These are phyloP conservation scores for Penicillium olsonii DNA, from an alignment of 2,329 filamentous ascomycete species.

Conservation along the genomic window DNA sequence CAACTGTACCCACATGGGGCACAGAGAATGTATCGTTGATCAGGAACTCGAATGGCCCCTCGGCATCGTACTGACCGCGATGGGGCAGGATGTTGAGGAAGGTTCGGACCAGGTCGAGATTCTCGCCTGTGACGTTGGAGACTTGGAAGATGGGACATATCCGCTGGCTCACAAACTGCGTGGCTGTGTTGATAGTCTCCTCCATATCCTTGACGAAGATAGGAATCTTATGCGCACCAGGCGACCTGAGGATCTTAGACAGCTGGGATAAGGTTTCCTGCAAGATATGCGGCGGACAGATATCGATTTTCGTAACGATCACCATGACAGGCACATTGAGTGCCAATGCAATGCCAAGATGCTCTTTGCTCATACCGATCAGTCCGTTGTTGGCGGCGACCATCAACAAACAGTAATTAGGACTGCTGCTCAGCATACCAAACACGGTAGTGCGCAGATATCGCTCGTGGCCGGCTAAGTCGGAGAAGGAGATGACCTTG, in stretches of 20 bases:
- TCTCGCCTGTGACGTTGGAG: constrained; percentile 93
- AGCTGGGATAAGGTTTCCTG: constrained; percentile 91
- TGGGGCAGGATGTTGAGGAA: constrained; percentile 96
- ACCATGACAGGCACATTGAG: constrained; percentile 98
- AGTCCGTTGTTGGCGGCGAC: constrained; percentile 97
- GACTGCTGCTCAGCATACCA: constrained; percentile 87
- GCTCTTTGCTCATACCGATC: constrained; percentile 98
- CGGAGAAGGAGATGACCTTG: constrained; percentile 96
- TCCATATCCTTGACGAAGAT: constrained; percentile 91
- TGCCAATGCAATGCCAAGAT: constrained; percentile 89
- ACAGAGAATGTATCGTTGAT: constrained; percentile 98
- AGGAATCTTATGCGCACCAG: constrained; percentile 90
- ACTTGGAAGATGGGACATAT: constrained; percentile 98
- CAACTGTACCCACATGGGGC: constrained; percentile 93
- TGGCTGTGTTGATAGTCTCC: constrained; percentile 91
- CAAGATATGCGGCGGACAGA: constrained; percentile 92
- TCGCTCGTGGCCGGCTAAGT: constrained; percentile 91
- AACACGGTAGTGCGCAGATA: constrained; percentile 97
- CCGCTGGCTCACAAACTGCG: constrained; percentile 90
- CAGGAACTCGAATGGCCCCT: constrained; percentile 89
- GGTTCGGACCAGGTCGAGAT: constrained; percentile 82
- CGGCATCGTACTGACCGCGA: constrained; percentile 86
- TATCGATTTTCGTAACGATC: constrained; percentile 96
- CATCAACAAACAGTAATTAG: constrained; percentile 97
- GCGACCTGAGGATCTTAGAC: constrained; percentile 88